Evolutionary conservation across 345 rosid genomes (phyloP), one percentile per base, ranked within the genome.

Genomic region (Syzygium jambos): DNA sequence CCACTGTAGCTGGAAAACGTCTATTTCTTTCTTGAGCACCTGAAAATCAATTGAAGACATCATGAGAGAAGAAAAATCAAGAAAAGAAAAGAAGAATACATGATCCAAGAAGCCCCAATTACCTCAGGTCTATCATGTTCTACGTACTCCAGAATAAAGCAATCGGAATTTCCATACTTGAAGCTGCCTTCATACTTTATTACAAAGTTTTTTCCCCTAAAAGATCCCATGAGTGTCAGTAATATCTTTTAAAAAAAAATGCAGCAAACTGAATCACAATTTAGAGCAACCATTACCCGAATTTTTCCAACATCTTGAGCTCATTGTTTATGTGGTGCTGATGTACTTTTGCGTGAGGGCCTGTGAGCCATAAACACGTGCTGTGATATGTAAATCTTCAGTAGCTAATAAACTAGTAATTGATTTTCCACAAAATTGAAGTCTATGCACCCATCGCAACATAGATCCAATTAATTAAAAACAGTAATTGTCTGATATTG

Each of bases 71-170:
- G 85, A 63, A 43, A 87, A 88, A 19, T 22, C 15, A 52, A 59
- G 57, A 27, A 53, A 55, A 53, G 34, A 55, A 53, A 49, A 89
- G 30, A 25, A 19, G 54, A 82, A 80, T 49, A 34, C 43, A 27
- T 51, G 43, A 78, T 38, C 5, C 7, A 14, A 4, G 84, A 29
- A 84, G 84, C 49, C 49, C 41, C 29, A 52, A 84, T 51, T 92
- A 91, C 96, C 96, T 98, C 99, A 15, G 99, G 99, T 89, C 98
- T 95, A 86, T 98, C 99, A 94, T 98, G 98, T 78, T 95, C 93
- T 86, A 95, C 96, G 89, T 95, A 95, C 94, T 95, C 95, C 88
- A 98, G 93, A 86, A 98, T 95, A 89, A 98, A 94, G 93, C 99
- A 96, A 85, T 93, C 98, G 12, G 95, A 93, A 89, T 91, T 90